Evolutionary conservation across 108 stramenopile species (phyloP), one percentile per base, ranked within the genome.

Genomic region (Aurantiochytrium sp.): DNA sequence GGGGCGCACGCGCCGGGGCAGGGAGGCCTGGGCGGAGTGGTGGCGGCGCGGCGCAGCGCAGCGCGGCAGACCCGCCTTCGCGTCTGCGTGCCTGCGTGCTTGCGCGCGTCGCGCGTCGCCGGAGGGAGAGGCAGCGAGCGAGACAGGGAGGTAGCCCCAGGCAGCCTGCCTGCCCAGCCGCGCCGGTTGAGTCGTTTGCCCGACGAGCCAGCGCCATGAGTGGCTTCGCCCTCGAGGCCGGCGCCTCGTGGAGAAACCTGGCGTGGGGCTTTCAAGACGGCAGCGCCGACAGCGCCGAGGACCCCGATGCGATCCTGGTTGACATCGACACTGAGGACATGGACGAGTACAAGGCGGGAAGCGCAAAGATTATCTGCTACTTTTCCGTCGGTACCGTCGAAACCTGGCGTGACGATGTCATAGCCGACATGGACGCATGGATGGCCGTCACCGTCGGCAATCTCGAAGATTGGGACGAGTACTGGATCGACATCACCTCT

Each of bases 401-500:
- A 35, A 6, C 45, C 6, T 83, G 76, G 76, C 6, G 76, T 12
- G 45, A 47, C 6, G 76, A 83, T 23, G 19, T 18, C 18, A 16
- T 6, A 23, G 12, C 76, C 19, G 49, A 83, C 51, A 21, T 45
- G 51, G 76, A 47, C 45, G 76, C 45, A 83, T 83, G 76, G 76
- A 47, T 53, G 45, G 51, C 45, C 49, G 51, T 53, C 25, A 45
- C 76, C 6, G 76, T 83, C 25, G 76, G 45, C 19, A 45, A 83
- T 43, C 45, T 83, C 49, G 76, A 10, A 12, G 76, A 53, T 16
- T 83, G 76, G 76, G 76, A 83, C 76, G 76, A 83, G 76, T 53
- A 47, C 76, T 83, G 76, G 76, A 53, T 83, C 25, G 76, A 83
- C 23, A 83, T 83, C 51, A 83, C 76, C 18, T 83, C 76, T 6